These are phyloP conservation scores for Dendrobium catenatum DNA, from an alignment of 106 monocot genomes.

Conservation along the genomic window DNA sequence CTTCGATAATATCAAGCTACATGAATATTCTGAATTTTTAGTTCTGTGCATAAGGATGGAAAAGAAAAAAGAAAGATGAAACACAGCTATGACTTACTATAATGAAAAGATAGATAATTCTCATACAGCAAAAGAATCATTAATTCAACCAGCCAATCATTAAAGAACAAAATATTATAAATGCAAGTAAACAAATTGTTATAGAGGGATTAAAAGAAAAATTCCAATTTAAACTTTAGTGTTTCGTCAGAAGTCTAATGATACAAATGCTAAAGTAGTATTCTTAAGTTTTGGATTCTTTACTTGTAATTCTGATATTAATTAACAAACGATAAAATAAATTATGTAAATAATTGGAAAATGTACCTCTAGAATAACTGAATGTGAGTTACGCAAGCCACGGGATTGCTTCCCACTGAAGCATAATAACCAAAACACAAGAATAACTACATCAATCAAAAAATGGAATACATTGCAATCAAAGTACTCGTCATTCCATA, in stretches of 20 bases:
- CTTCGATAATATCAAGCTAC: no score
- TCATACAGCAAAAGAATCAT: not conserved
- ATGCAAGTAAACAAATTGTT: not conserved
- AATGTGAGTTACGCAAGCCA: slow-evolving; percentile 80
- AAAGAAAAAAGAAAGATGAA: not conserved
- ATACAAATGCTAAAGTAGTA: not conserved
- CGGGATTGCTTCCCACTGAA: slow-evolving; percentile 65
- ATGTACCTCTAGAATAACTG: slow-evolving; percentile 48
- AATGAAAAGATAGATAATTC: not conserved
- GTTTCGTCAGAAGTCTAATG: not conserved
- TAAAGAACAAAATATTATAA: not conserved
- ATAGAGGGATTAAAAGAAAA: not conserved
- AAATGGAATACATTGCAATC: not conserved
- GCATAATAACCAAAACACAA: not conserved
- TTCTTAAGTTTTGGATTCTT: not conserved
- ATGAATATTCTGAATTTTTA: not conserved
- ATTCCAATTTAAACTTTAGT: not conserved
- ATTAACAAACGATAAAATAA: not conserved
- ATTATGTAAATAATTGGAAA: not conserved
- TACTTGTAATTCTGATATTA: not conserved
- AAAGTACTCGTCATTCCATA: not conserved
- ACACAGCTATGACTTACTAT: no score
- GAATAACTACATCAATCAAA: not conserved
- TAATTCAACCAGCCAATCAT: not conserved
- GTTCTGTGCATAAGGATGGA: not conserved